Conservation (phyloP, 352 stramenopile genomes). For the Globisporangium barbulae region DNA sequence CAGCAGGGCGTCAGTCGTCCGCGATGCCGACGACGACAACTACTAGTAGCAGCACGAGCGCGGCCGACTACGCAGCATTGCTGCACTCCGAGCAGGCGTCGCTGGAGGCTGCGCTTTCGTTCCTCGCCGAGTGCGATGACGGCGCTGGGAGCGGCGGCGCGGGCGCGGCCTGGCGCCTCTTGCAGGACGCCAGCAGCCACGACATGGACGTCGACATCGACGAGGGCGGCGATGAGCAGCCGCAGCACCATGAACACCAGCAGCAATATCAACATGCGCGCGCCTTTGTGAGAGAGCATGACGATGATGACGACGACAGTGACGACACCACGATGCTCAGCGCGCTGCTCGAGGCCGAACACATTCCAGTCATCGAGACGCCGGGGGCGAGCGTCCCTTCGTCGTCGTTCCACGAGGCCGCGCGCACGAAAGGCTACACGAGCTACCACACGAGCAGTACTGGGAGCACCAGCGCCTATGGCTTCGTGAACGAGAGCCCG, state of each 20-base stretch:
- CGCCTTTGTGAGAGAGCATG: neutral
- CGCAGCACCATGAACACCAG: neutral
- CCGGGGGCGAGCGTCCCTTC: constrained; percentile 2
- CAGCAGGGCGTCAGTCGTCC: neutral
- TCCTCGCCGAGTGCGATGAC: constrained; percentile 36
- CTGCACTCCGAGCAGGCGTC: constrained; percentile 16
- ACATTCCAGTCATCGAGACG: constrained; percentile 12
- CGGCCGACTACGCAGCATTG: constrained; percentile 11
- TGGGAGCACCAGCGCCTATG: neutral
- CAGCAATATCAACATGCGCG: neutral
- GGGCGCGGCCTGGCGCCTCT: constrained; percentile 30
- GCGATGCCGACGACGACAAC: neutral
- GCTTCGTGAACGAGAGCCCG: neutral
- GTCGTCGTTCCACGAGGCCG: constrained; percentile 3
- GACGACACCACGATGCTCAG: constrained; percentile 9
- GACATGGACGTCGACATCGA: constrained; percentile 24
- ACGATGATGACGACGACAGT: constrained; percentile 7
- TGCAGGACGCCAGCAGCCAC: constrained; percentile 29
- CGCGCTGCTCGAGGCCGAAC: constrained; percentile 13
- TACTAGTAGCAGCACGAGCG: neutral
- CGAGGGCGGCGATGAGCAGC: constrained; percentile 8
- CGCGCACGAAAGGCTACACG: neutral
- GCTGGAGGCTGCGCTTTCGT: constrained; percentile 37
- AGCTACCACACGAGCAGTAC: constrained; percentile 1
- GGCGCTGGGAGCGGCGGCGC: constrained; percentile 26